Percentiles rank a stretch among this genome's conserved stretches.
Conservation (phyloP, 345 rosid species). For the Syzygium aromaticum region DNA sequence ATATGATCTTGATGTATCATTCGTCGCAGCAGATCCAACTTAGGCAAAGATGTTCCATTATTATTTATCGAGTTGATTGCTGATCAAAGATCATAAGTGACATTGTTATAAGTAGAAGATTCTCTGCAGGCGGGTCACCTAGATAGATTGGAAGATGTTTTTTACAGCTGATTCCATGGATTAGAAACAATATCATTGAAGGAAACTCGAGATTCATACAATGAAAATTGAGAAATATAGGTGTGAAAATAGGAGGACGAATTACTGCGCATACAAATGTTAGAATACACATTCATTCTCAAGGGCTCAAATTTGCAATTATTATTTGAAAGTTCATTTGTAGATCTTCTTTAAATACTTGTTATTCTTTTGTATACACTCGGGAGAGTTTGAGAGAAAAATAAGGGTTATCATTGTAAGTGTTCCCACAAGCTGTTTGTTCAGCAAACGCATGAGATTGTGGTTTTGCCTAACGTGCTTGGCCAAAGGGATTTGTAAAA, state of each 20-base stretch:
- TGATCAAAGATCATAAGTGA: background rate
- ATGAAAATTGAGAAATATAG: too few species aligned
- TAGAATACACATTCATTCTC: background rate
- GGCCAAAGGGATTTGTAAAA: background rate
- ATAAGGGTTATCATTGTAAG: background rate
- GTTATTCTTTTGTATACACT: background rate
- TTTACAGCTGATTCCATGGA: background rate
- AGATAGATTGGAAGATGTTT: background rate
- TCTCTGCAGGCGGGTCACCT: background rate
- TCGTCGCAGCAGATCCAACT: background rate
- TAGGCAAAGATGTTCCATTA: background rate
- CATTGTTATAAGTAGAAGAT: background rate
- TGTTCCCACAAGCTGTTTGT: background rate
- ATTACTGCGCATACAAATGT: background rate
- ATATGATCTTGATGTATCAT: background rate
- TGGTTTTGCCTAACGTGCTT: background rate
- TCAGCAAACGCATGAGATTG: background rate
- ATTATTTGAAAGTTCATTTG: too few species aligned
- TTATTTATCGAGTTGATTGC: background rate
- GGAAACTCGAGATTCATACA: background rate
- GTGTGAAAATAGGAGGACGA: too few species aligned
- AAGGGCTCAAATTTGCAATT: background rate
- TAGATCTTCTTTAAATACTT: background rate
- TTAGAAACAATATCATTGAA: background rate
- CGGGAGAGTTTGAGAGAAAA: background rate